Conservation (phyloP, 2,329 filamentous ascomycete species). For the Arthrobotrys pseudoclavata region DNA sequence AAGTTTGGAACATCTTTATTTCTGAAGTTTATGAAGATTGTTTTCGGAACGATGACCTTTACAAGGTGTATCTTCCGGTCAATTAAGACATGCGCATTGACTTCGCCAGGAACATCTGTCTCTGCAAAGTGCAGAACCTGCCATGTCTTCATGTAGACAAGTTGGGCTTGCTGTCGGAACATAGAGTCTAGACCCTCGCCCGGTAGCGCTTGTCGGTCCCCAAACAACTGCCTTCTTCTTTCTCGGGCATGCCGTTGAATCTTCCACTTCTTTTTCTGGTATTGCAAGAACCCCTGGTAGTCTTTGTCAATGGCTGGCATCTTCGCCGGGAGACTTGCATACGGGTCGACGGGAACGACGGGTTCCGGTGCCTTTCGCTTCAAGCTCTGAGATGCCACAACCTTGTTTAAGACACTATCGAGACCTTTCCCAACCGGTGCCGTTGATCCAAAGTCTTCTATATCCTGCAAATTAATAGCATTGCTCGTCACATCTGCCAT, state of each 20-base stretch:
- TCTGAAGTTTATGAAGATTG: constrained; percentile 92
- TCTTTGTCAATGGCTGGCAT: constrained; percentile 90
- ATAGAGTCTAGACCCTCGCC: constrained; percentile 76
- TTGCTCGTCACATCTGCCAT: constrained; percentile 45
- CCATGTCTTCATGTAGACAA: constrained; percentile 93
- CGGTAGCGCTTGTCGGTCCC: constrained; percentile 78
- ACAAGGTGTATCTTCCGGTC: constrained; percentile 90
- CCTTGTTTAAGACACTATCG: constrained; percentile 69
- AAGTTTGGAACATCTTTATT: constrained; percentile 88
- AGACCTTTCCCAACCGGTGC: constrained; percentile 76
- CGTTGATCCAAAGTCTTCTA: constrained; percentile 84
- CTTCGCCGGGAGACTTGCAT: constrained; percentile 81
- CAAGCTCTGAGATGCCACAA: constrained; percentile 72
- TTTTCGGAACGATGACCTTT: constrained; percentile 88
- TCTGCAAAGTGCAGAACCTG: constrained; percentile 89
- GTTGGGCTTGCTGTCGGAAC: constrained; percentile 92
- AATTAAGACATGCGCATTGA: constrained; percentile 90
- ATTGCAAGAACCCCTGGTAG: constrained; percentile 87
- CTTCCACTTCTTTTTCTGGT: constrained; percentile 99
- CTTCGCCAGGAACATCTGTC: constrained; percentile 86
- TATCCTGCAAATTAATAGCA: constrained; percentile 61
- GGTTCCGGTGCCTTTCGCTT: constrained; percentile 82
- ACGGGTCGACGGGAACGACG: constrained; percentile 79
- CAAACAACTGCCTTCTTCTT: constrained; percentile 90
- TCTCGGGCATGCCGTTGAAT: constrained; percentile 91